Evolutionary conservation across 2,329 filamentous ascomycete species (phyloP).

Genomic region (Fusarium sp.): DNA sequence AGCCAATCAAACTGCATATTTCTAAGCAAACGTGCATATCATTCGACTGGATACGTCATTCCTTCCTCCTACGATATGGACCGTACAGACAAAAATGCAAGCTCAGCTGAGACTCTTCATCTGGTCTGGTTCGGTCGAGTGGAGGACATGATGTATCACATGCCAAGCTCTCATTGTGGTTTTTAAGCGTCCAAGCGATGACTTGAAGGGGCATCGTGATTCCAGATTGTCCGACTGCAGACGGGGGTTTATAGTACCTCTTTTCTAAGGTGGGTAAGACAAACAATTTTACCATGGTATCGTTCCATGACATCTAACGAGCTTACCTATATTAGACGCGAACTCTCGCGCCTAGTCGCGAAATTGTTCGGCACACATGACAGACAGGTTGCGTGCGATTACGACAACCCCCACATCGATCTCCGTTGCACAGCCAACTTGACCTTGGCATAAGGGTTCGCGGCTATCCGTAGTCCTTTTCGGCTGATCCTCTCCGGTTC

Average conservation of each 20-base stretch:
- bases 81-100: neutral
- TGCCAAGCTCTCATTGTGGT: neutral
- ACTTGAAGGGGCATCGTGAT: neutral
- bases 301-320: neutral
- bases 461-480: too few species aligned
- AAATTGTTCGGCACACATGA: neutral
- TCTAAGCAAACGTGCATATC: neutral
- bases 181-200: neutral
- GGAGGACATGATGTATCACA: neutral
- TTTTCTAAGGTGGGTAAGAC: neutral
- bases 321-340: neutral
- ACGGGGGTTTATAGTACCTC: neutral
- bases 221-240: too few species aligned
- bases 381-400: neutral
- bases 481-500: too few species aligned
- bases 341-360: neutral
- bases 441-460: too few species aligned
- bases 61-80: neutral
- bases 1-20: neutral
- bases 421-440: too few species aligned
- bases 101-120: neutral
- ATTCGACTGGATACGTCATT: slow-evolving; percentile 4
- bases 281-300: neutral
- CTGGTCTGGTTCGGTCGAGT: neutral
- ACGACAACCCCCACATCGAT: neutral